Evolutionary conservation across 2,329 filamentous ascomycete genomes (phyloP).

Genomic region (Diplodia intermedia): DNA sequence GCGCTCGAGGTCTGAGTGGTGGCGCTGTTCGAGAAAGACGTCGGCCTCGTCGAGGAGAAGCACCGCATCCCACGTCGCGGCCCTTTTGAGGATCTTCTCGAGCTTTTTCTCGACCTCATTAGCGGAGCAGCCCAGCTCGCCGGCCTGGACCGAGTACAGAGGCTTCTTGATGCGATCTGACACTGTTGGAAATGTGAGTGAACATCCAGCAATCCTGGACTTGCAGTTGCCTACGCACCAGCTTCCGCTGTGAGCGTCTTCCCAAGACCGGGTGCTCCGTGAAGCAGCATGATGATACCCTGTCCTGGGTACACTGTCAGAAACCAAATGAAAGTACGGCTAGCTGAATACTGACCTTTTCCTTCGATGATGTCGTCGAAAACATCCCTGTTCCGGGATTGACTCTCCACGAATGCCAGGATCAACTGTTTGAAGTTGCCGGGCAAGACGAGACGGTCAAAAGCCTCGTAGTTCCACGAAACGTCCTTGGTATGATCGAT

Average conservation of each 20-base stretch:
- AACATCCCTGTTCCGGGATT: slow-evolving; percentile 34
- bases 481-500: slow-evolving; percentile 41
- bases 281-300: slow-evolving; percentile 30
- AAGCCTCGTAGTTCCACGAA: slow-evolving; percentile 42
- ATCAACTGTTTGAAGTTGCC: slow-evolving; percentile 42
- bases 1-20: slow-evolving; percentile 56
- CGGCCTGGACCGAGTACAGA: slow-evolving; percentile 56
- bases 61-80: slow-evolving; percentile 60
- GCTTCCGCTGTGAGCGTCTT: slow-evolving; percentile 31
- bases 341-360: slow-evolving; percentile 37
- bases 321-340: too few relatives aligned
- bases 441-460: slow-evolving; percentile 43
- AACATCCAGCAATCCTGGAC: too few relatives aligned
- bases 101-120: slow-evolving; percentile 56
- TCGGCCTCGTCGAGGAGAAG: slow-evolving; percentile 62
- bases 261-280: slow-evolving; percentile 24
- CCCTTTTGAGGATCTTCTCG: slow-evolving; percentile 56
- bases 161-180: slow-evolving; percentile 50
- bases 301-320: not conserved
- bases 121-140: slow-evolving; percentile 57
- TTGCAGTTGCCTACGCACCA: not conserved
- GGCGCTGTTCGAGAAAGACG: slow-evolving; percentile 59
- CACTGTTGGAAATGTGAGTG: slow-evolving; percentile 32
- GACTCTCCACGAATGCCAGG: slow-evolving; percentile 39
- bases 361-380: slow-evolving; percentile 45